These are phyloP conservation scores for Trypanosoma scelopori DNA, from an alignment of 208 protist genomes.

Conservation along the genomic window DNA sequence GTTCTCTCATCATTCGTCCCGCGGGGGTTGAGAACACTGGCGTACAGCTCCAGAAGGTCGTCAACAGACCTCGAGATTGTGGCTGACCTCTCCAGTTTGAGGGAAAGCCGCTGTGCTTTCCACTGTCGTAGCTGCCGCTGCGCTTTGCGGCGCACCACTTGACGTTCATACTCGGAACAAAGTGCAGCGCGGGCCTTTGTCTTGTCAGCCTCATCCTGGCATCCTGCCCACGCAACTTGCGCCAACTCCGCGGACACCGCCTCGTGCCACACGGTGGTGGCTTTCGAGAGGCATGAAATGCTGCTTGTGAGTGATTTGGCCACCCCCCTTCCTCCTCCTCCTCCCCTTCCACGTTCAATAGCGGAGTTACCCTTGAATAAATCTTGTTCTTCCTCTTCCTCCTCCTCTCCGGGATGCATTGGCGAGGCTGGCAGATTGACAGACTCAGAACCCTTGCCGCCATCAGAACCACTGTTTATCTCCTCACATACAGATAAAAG, in stretches of 20 bases:
- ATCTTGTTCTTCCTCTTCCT: not conserved
- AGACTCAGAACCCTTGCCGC: too few species aligned
- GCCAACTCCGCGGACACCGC: constrained; percentile 66
- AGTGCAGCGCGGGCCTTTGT: constrained; percentile 27
- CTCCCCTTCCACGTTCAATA: not conserved
- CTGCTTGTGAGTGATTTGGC: constrained; percentile 18
- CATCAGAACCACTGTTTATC: constrained; percentile 1
- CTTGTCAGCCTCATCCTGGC: constrained; percentile 27
- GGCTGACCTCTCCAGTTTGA: constrained; percentile 43
- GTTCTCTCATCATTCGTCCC: not conserved
- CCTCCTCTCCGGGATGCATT: not conserved
- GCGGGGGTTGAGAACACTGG: constrained; percentile 6
- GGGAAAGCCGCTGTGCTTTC: constrained; percentile 48
- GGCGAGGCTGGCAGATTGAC: too few species aligned
- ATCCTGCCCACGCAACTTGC: constrained; percentile 31
- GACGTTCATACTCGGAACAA: constrained; percentile 36
- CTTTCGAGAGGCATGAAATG: constrained; percentile 42
- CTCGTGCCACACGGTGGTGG: constrained; percentile 62
- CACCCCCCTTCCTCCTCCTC: not conserved
- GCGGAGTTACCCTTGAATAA: not conserved
- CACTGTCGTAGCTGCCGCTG: constrained; percentile 50
- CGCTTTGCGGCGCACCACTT: constrained; percentile 31
- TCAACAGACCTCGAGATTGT: constrained; percentile 50
- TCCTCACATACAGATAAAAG: constrained; percentile 44
- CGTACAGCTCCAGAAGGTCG: constrained; percentile 54